phyloP scores from a whole-genome alignment of 2,329 filamentous ascomycete species.

The Pleoardoris graminearum region DNA sequence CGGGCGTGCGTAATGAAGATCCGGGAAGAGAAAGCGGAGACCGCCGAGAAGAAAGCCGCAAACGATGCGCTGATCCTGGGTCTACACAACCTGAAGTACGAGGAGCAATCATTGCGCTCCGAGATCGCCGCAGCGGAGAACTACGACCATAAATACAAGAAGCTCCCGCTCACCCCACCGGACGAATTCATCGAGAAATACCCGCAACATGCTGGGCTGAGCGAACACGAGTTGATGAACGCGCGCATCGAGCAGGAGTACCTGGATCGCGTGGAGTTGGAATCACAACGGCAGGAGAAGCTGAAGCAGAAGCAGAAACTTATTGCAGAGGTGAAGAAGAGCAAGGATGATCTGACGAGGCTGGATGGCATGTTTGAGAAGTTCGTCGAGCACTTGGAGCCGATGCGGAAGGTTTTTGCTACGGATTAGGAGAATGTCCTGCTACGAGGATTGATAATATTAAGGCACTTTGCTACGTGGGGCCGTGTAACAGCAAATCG shows the following conservation, averaged over 20 bases:
- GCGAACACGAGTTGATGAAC: constrained; percentile 82
- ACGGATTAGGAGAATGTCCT: constrained; percentile 56
- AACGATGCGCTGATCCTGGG: constrained; percentile 90
- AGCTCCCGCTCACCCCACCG: constrained; percentile 79
- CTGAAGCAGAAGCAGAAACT: constrained; percentile 68
- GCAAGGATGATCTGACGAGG: constrained; percentile 89
- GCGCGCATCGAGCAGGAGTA: constrained; percentile 91
- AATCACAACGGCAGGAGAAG: constrained; percentile 73
- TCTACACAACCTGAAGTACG: constrained; percentile 94
- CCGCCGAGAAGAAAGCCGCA: constrained; percentile 84
- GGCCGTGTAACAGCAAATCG: too few species aligned
- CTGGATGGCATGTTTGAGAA: constrained; percentile 91
- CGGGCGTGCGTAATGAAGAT: constrained; percentile 79
- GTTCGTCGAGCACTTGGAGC: constrained; percentile 89
- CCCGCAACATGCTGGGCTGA: constrained; percentile 71
- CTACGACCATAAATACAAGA: constrained; percentile 88
- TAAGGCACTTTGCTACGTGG: too few species aligned
- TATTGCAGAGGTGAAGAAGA: constrained; percentile 80
- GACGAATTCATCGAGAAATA: constrained; percentile 79
- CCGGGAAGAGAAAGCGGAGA: constrained; percentile 82
- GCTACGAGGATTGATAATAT: neutral
- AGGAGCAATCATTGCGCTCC: constrained; percentile 85
- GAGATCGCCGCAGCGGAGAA: constrained; percentile 90
- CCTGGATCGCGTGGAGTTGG: constrained; percentile 78
- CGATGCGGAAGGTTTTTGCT: constrained; percentile 83